These are phyloP conservation scores for Orobanche coerulescens DNA, from an alignment of 257 asterid genomes.

Conservation along the genomic window DNA sequence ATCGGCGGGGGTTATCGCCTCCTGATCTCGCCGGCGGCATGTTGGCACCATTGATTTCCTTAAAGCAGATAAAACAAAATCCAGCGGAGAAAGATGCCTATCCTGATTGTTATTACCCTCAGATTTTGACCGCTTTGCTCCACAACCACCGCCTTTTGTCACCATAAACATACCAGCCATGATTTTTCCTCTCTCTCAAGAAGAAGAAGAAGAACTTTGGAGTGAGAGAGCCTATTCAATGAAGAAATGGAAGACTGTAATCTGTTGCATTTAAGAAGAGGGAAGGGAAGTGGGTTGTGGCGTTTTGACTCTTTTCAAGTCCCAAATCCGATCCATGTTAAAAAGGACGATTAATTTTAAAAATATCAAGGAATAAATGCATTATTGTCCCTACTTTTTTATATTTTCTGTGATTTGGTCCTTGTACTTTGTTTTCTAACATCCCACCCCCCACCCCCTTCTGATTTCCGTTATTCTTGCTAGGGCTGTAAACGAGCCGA, in stretches of 20 bases:
- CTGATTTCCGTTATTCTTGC: too few relatives aligned
- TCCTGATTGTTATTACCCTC: conserved; percentile 24
- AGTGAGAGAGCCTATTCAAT: not conserved
- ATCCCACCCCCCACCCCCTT: too few relatives aligned
- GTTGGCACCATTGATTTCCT: conserved; percentile 68
- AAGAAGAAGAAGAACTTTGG: not conserved
- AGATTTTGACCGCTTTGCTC: conserved; percentile 31
- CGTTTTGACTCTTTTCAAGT: too few relatives aligned
- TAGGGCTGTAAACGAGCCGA: too few relatives aligned
- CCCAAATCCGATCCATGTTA: too few relatives aligned
- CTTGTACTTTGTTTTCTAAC: not conserved
- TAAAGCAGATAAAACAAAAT: conserved; percentile 48
- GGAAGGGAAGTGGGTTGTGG: conserved; percentile 12
- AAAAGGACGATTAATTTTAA: too few relatives aligned
- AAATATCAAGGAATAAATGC: too few relatives aligned
- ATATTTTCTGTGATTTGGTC: too few relatives aligned
- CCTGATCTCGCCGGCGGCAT: conserved; percentile 50
- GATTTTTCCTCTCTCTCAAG: conserved; percentile 12
- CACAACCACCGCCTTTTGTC: conserved; percentile 43
- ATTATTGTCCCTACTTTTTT: too few relatives aligned
- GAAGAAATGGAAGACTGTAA: not conserved
- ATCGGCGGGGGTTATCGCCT: conserved; percentile 43
- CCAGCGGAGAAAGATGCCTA: conserved; percentile 42
- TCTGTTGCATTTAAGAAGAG: conserved; percentile 21
- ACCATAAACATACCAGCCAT: conserved; percentile 46